Percentiles rank a stretch among this genome's conserved stretches.
Evolutionary conservation across 495 filamentous ascomycete genomes (phyloP).

Genomic region (Podospora sp.): DNA sequence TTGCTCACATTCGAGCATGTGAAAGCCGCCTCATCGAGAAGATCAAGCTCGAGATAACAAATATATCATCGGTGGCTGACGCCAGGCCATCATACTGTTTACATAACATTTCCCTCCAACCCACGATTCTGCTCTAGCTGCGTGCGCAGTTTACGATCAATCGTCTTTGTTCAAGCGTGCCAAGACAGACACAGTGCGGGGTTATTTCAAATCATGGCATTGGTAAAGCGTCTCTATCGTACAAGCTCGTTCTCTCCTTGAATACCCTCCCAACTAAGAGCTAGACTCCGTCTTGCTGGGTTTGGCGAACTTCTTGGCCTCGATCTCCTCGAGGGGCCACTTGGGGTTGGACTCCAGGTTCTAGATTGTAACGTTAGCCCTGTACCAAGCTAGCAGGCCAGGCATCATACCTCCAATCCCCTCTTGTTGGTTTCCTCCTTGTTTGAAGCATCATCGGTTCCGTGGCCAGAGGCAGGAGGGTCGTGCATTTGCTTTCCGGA

Average conservation of each 20-base stretch:
- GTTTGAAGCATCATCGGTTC: conserved; percentile 47
- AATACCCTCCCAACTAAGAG: not conserved
- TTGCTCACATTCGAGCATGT: conserved; percentile 17
- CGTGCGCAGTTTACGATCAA: too few species aligned
- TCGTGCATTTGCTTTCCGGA: conserved; percentile 64
- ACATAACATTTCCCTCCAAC: too few species aligned
- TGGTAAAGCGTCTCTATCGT: not conserved
- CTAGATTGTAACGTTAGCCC: conserved; percentile 33
- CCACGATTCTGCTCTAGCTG: too few species aligned
- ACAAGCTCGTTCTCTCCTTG: not conserved
- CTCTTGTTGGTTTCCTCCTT: conserved; percentile 53
- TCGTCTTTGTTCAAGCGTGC: too few species aligned
- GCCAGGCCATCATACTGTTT: not conserved
- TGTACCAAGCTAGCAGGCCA: not conserved
- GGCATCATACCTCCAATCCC: conserved; percentile 45
- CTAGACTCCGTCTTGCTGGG: conserved; percentile 6
- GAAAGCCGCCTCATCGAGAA: conserved; percentile 6
- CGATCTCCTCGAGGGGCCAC: conserved; percentile 67
- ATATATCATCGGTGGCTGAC: not conserved
- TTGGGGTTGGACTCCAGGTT: conserved; percentile 67
- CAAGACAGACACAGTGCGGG: not conserved
- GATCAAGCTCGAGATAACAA: not conserved
- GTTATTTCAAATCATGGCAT: too few species aligned
- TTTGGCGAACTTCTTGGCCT: conserved; percentile 65
- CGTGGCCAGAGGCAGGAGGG: conserved; percentile 59